phyloP scores from a whole-genome alignment of 83 land plant species.

The Larix sibirica region DNA sequence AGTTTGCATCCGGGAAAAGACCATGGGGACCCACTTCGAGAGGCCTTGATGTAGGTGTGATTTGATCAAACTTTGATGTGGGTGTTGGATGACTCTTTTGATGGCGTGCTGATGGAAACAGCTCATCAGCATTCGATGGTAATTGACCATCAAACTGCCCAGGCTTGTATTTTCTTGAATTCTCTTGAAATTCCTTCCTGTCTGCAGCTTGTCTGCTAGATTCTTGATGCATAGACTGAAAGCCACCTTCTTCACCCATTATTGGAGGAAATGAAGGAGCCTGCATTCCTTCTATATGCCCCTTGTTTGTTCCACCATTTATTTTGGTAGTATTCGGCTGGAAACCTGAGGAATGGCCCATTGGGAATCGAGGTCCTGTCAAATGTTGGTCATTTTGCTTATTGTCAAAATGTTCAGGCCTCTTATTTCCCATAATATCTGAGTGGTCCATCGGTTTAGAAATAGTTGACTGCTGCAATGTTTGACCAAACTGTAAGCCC shows the following conservation, averaged over 20 bases:
- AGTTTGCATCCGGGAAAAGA: conserved; percentile 1
- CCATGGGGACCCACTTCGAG: conserved; percentile 36
- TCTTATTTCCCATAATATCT: conserved; percentile 16
- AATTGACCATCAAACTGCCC: conserved; percentile 33
- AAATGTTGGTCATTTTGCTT: conserved; percentile 23
- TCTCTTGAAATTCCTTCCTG: conserved; percentile 41
- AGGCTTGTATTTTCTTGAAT: conserved; percentile 38
- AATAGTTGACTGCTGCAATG: not conserved
- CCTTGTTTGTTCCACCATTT: conserved; percentile 25
- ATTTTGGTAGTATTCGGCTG: conserved; percentile 11
- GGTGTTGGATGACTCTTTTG: conserved; percentile 4
- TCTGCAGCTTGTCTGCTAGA: conserved; percentile 15
- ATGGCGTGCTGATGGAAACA: conserved; percentile 20
- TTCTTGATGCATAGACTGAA: conserved; percentile 24
- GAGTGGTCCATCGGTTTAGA: conserved; percentile 19
- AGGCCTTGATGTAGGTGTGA: conserved; percentile 19
- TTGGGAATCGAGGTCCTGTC: conserved; percentile 9
- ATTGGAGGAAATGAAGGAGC: conserved; percentile 15
- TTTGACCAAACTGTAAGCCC: conserved; percentile 21
- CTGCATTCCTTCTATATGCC: conserved; percentile 5
- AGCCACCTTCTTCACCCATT: conserved; percentile 24
- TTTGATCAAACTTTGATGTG: conserved; percentile 8
- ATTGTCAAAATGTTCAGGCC: conserved; percentile 26
- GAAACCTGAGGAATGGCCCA: conserved; percentile 9
- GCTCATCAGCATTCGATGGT: conserved; percentile 20